A percentile compares a stretch with the other conserved stretches of the same genome.
These are phyloP conservation scores for Exophiala sp. DNA, from an alignment of 2,329 filamentous ascomycete genomes.

Conservation along the genomic window DNA sequence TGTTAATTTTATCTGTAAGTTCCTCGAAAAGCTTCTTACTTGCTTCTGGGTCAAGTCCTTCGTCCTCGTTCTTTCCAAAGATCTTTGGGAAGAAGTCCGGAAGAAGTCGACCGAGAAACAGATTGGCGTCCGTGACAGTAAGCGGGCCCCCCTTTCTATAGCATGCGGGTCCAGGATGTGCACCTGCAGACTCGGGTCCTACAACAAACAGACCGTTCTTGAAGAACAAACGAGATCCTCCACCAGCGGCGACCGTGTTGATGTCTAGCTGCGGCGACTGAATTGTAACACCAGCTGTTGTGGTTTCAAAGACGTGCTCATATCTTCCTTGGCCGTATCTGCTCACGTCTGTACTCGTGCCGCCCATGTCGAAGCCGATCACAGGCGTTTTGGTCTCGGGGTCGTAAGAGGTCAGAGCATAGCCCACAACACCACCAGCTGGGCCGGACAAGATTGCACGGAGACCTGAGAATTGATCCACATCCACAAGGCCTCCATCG, in stretches of 20 bases:
- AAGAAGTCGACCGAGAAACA: conserved; percentile 78
- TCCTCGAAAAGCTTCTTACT: conserved; percentile 73
- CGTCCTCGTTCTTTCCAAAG: conserved; percentile 83
- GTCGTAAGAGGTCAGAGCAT: conserved; percentile 88
- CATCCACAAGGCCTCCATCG: conserved; percentile 65
- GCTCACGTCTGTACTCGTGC: conserved; percentile 87
- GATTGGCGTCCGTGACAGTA: conserved; percentile 87
- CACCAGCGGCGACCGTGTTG: conserved; percentile 90
- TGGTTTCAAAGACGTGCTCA: conserved; percentile 92
- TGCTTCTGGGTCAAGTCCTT: conserved; percentile 72
- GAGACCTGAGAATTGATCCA: conserved; percentile 70
- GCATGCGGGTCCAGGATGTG: conserved; percentile 86
- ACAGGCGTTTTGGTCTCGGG: conserved; percentile 75
- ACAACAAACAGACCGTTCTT: conserved; percentile 88
- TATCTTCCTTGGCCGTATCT: conserved; percentile 81
- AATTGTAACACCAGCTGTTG: conserved; percentile 88
- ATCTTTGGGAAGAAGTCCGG: conserved; percentile 96
- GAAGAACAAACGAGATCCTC: conserved; percentile 69
- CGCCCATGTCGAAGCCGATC: conserved; percentile 95
- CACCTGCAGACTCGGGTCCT: conserved; percentile 84
- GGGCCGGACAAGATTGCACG: conserved; percentile 87
- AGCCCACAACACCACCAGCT: conserved; percentile 90
- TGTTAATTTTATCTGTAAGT: conserved; percentile 73
- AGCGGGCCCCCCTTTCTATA: conserved; percentile 88
- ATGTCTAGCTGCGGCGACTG: conserved; percentile 91